A percentile compares a stretch with the other conserved stretches of the same genome.
Evolutionary conservation across 305 asterid species (phyloP).

Genomic region (Ilex paraguariensis): DNA sequence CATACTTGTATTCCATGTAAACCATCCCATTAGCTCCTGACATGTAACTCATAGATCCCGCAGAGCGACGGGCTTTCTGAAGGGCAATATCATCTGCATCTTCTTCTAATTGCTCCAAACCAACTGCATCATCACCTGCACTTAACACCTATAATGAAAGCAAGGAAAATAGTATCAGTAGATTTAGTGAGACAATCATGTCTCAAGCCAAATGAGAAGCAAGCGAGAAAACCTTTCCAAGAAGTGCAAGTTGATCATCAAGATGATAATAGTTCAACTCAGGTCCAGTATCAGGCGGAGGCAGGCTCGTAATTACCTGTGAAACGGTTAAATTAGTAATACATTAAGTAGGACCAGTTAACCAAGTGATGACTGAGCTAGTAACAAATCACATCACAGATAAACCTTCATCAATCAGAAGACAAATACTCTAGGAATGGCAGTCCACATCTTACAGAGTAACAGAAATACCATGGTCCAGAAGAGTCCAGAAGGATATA

Average conservation of each 20-base stretch:
- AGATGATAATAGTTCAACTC: constrained; percentile 65
- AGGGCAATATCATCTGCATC: constrained; percentile 92
- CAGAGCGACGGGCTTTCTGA: constrained; percentile 70
- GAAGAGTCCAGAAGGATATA: too few relatives aligned
- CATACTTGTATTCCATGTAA: constrained; percentile 81
- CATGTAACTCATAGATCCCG: constrained; percentile 79
- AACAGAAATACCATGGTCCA: too few relatives aligned
- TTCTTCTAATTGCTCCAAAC: constrained; percentile 89
- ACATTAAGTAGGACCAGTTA: background rate
- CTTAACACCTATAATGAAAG: constrained; percentile 49
- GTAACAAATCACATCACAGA: too few relatives aligned
- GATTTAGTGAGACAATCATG: background rate
- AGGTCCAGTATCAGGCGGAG: constrained; percentile 75
- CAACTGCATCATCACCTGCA: constrained; percentile 84
- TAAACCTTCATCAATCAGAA: too few relatives aligned
- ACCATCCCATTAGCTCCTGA: constrained; percentile 91
- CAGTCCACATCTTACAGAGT: too few relatives aligned
- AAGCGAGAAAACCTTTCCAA: constrained; percentile 50
- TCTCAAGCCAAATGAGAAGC: constrained; percentile 2
- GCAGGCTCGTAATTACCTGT: constrained; percentile 91
- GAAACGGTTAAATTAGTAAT: background rate
- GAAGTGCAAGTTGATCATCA: constrained; percentile 80
- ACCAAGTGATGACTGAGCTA: too few relatives aligned
- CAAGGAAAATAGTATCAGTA: background rate
- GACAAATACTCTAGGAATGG: too few relatives aligned